Conservation (phyloP, 257 asterid genomes). For the Oldenlandia corymbosa region DNA sequence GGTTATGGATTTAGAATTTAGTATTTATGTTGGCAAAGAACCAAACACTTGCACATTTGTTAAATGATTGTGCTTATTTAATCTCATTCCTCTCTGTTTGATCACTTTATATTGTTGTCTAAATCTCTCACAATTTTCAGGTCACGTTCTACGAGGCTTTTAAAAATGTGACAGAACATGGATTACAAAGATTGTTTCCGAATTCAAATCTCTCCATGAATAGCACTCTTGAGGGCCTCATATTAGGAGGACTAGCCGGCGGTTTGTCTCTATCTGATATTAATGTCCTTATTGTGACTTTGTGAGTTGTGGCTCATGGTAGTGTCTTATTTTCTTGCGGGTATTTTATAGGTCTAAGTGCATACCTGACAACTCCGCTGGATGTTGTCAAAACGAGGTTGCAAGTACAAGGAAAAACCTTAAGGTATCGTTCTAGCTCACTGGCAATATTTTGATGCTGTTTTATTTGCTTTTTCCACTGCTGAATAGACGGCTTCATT, state of each 20-base stretch:
- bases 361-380: conserved; percentile 78
- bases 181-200: conserved; percentile 46
- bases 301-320: background rate
- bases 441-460: background rate
- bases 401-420: conserved; percentile 65
- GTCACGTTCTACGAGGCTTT: conserved; percentile 76
- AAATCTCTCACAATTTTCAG: conserved; percentile 27
- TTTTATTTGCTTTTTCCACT: background rate
- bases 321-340: conserved; percentile 5
- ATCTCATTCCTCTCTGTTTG: background rate
- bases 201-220: conserved; percentile 35
- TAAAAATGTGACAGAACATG: conserved; percentile 50
- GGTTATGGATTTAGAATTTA: background rate
- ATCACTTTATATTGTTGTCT: background rate
- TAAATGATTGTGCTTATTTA: background rate
- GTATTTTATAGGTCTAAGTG: conserved; percentile 57
- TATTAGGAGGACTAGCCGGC: conserved; percentile 79
- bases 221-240: conserved; percentile 66
- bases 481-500: background rate
- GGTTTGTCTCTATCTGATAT: conserved; percentile 35
- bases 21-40: background rate
- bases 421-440: conserved; percentile 33
- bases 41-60: background rate
- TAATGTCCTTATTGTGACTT: background rate
- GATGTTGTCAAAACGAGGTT: conserved; percentile 79